phyloP scores from a whole-genome alignment of 2,329 filamentous ascomycete genomes.

The Magnaporthales sp. region DNA sequence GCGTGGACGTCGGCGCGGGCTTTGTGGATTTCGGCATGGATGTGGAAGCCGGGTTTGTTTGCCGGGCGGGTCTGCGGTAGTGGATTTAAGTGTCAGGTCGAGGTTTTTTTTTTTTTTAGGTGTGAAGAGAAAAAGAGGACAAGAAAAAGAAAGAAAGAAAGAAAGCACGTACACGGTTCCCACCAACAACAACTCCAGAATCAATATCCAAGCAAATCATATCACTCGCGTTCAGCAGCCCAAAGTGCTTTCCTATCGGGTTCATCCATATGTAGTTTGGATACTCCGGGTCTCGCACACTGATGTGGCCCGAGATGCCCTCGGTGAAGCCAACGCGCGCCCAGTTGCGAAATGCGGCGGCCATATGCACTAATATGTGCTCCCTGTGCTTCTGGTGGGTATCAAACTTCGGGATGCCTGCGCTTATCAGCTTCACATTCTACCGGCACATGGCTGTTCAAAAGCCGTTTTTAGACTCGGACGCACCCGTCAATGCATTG shows the following conservation, averaged over 20 bases:
- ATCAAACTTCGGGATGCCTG: conserved; percentile 33
- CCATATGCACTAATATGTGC: conserved; percentile 59
- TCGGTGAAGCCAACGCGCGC: not conserved
- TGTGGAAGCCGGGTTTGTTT: conserved; percentile 39
- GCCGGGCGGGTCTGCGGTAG: not conserved
- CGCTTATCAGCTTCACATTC: not conserved
- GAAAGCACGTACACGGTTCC: not conserved
- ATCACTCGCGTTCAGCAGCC: not conserved
- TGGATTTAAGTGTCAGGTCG: not conserved
- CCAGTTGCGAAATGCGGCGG: not conserved
- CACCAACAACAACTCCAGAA: not conserved
- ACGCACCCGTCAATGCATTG: not conserved
- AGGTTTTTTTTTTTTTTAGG: not conserved
- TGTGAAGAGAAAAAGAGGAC: not conserved
- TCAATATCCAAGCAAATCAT: not conserved
- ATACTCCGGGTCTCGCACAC: not conserved
- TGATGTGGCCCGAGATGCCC: not conserved
- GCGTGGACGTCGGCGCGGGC: conserved; percentile 47
- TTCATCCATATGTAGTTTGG: not conserved
- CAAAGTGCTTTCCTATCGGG: not conserved
- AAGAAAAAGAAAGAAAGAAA: not conserved
- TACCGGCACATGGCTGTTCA: not conserved
- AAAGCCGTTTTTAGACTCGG: not conserved
- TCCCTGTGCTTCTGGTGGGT: conserved; percentile 38
- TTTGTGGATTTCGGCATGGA: conserved; percentile 49